Evolutionary conservation across 2,329 filamentous ascomycete species (phyloP).

Genomic region (Penicillium sp.): DNA sequence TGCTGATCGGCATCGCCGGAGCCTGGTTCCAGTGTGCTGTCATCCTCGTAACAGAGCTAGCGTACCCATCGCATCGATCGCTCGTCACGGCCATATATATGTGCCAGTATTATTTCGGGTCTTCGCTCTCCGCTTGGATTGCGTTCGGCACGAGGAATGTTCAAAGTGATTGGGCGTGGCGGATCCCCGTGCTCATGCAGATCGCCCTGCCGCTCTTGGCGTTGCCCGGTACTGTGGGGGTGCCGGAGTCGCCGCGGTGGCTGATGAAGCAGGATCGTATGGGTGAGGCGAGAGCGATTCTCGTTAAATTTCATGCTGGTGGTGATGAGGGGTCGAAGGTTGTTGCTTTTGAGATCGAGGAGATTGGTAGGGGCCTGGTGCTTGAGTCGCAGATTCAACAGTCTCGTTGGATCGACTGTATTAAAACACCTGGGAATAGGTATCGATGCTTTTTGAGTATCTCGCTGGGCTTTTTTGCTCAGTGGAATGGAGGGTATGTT

Average conservation of each 20-base stretch:
- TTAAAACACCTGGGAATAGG: slow-evolving; percentile 15
- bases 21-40: slow-evolving; percentile 33
- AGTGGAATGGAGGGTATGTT: slow-evolving; percentile 12
- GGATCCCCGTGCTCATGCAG: slow-evolving; percentile 14
- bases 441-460: slow-evolving; percentile 13
- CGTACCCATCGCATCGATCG: slow-evolving; percentile 40
- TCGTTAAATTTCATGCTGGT: slow-evolving; percentile 13
- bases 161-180: slow-evolving; percentile 11
- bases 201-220: slow-evolving; percentile 10
- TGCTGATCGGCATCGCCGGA: slow-evolving; percentile 35
- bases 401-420: slow-evolving; percentile 4
- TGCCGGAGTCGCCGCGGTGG: slow-evolving; percentile 15
- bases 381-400: not conserved
- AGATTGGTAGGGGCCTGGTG: slow-evolving; percentile 4
- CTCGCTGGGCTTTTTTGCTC: slow-evolving; percentile 11
- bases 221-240: not conserved
- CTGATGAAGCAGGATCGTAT: not conserved
- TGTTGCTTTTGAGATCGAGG: slow-evolving; percentile 13
- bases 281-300: slow-evolving; percentile 4
- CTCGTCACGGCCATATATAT: slow-evolving; percentile 34
- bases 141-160: slow-evolving; percentile 1
- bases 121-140: slow-evolving; percentile 21
- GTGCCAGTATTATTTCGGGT: slow-evolving; percentile 32
- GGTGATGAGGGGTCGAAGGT: slow-evolving; percentile 10
- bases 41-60: slow-evolving; percentile 44